These are phyloP conservation scores for Penicillium sp. DNA, from an alignment of 2,329 filamentous ascomycete genomes.

Conservation along the genomic window DNA sequence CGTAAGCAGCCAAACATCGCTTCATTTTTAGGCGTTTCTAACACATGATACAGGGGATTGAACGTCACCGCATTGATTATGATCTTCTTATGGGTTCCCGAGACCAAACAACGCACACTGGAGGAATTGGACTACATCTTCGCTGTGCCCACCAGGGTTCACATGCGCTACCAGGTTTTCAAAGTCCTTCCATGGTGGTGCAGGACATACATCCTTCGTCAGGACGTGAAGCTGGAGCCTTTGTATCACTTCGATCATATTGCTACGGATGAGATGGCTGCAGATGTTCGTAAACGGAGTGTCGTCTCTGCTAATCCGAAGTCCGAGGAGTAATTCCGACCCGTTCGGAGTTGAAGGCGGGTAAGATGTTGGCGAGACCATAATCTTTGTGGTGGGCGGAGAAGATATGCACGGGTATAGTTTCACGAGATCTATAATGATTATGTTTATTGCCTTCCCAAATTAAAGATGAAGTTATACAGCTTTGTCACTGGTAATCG, in stretches of 20 bases:
- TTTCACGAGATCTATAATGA: not conserved
- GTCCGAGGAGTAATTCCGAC: not conserved
- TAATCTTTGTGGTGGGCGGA: too few relatives aligned
- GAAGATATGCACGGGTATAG: not conserved
- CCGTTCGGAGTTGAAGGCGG: not conserved
- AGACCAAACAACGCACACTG: constrained; percentile 46
- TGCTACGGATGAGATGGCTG: not conserved
- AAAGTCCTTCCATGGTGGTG: constrained; percentile 62
- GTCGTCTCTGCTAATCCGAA: not conserved
- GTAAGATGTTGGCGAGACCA: not conserved
- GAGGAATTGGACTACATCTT: constrained; percentile 61
- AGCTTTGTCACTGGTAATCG: not conserved
- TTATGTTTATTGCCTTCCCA: not conserved
- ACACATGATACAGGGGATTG: constrained; percentile 34
- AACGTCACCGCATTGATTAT: constrained; percentile 58
- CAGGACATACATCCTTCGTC: constrained; percentile 56
- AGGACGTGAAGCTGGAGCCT: constrained; percentile 47
- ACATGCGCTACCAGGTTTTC: constrained; percentile 57
- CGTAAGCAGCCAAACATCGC: not conserved
- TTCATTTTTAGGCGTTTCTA: not conserved
- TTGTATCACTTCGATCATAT: constrained; percentile 51
- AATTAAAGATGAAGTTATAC: not conserved
- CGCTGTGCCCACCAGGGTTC: constrained; percentile 58
- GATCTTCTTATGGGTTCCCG: constrained; percentile 58
- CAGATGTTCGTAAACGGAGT: not conserved